Base-by-base conservation (phyloP, 2,329 filamentous ascomycete species). In the Lecanicillium sp. region DNA sequence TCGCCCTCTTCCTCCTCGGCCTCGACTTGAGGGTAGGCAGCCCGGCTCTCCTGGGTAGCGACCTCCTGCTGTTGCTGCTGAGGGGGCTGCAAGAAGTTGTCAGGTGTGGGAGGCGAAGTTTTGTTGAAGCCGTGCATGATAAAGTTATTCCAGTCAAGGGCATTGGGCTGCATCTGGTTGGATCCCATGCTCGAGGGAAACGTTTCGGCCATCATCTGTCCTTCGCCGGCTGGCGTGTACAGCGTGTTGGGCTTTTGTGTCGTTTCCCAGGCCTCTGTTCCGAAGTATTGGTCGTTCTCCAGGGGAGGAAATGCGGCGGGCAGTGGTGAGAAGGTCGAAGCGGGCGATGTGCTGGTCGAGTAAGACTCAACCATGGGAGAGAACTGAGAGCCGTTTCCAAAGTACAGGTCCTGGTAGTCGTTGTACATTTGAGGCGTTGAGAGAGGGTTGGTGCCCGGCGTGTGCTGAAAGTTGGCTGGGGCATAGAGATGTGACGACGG, bases 1-100 rank as follows among this genome's bases (percentile, higher is more conserved):
- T 90, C 86, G 30, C 81, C 84, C 12, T 77, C 70, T 38, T 79
- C 79, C 23, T 80, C 79, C 40, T 78, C 71, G 10, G 68, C 60
- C 26, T 76, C 73, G 20, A 79, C 64, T 5, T 73, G 56, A 10
- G 70, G 64, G 42, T 74, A 71, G 5, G 66, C 61, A 49, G 78
- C 75, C 17, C 12, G 4, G 21, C 43, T 38, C 40, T 81, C 75
- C 10, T 73, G 63, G 26, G 73, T 62, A 9, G 73, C 60, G 17
- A 62, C 60, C 12, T 72, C 66, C 43, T 74, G 69, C 2, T 69
- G 60, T 38, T 77, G 69, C 53, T 79, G 75, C 3, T 69, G 64
- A 3, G 69, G 68, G 9, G 69, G 65, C 4, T 73, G 71, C 2
- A 79, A 66, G 44, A 80, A 78, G 39, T 78, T 72, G 49, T 83